Evolutionary conservation across 2,329 filamentous ascomycete genomes (phyloP).

Genomic region (Monilinia vaccinii-corymbosi): DNA sequence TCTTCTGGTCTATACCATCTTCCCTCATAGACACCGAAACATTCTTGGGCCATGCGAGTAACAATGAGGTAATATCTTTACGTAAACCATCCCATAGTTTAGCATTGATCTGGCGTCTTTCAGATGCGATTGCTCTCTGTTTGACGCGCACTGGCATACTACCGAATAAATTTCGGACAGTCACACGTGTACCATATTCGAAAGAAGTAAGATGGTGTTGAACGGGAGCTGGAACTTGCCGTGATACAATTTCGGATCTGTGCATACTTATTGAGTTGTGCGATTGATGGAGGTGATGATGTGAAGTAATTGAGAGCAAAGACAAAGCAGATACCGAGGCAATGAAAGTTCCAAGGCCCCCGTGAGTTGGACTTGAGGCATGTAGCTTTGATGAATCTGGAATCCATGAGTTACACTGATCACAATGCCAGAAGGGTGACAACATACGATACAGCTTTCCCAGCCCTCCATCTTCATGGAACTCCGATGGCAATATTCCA

Average conservation of each 20-base stretch:
- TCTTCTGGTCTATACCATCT: constrained; percentile 15
- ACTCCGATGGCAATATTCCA: constrained; percentile 69
- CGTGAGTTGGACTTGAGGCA: constrained; percentile 42
- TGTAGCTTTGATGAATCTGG: constrained; percentile 72
- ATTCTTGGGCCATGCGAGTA: constrained; percentile 58
- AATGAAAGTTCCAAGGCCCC: constrained; percentile 65
- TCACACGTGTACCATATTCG: constrained; percentile 64
- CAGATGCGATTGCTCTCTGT: constrained; percentile 51
- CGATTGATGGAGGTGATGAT: constrained; percentile 48
- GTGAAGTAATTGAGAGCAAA: constrained; percentile 67
- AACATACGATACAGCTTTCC: constrained; percentile 62
- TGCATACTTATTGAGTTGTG: constrained; percentile 62
- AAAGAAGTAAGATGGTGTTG: constrained; percentile 47
- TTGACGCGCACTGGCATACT: constrained; percentile 87
- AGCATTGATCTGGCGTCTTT: constrained; percentile 39
- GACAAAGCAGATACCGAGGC: constrained; percentile 69
- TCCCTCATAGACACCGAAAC: constrained; percentile 54
- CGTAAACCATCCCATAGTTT: constrained; percentile 48
- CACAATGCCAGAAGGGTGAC: background rate
- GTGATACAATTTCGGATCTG: constrained; percentile 54
- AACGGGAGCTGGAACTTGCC: constrained; percentile 51
- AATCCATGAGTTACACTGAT: constrained; percentile 14
- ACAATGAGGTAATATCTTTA: constrained; percentile 45
- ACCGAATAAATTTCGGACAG: constrained; percentile 75
- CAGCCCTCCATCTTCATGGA: constrained; percentile 59